A percentile compares a stretch with the other conserved stretches of the same genome.
Conservation (phyloP, 2,329 filamentous ascomycete genomes). For the Colletotrichum sp. region DNA sequence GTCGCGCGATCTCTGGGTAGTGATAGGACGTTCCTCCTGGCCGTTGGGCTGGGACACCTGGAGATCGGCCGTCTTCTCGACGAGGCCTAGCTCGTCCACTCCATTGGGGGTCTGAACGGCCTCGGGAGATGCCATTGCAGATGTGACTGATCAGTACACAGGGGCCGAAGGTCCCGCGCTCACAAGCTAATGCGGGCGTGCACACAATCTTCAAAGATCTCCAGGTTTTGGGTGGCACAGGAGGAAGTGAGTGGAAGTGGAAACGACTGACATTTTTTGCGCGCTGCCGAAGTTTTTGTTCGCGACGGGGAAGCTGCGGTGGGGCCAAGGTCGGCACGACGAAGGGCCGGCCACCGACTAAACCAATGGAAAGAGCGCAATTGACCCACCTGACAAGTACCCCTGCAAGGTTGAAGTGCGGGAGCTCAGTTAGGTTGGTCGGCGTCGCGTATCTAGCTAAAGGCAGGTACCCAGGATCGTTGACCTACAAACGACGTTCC, state of each 20-base stretch:
- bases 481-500: not conserved
- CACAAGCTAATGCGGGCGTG: not conserved
- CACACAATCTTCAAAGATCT: not conserved
- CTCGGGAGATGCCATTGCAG: constrained; percentile 8
- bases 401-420: not conserved
- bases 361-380: not conserved
- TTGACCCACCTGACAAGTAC: not conserved
- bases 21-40: constrained; percentile 40
- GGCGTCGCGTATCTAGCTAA: not conserved
- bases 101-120: not conserved
- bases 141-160: not conserved
- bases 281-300: constrained; percentile 1
- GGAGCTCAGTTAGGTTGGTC: not conserved
- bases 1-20: constrained; percentile 73
- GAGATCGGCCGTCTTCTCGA: constrained; percentile 28
- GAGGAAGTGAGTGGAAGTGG: not conserved
- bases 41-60: constrained; percentile 16
- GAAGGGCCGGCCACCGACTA: not conserved
- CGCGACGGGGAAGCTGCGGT: not conserved
- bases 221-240: not conserved
- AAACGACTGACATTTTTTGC: not conserved
- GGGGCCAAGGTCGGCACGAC: constrained; percentile 2
- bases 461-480: not conserved
- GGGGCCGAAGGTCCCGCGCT: not conserved
- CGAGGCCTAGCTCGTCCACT: constrained; percentile 21